phyloP scores from a whole-genome alignment of 176 grass and related monocot species.

The Eremochloa ophiuroides region DNA sequence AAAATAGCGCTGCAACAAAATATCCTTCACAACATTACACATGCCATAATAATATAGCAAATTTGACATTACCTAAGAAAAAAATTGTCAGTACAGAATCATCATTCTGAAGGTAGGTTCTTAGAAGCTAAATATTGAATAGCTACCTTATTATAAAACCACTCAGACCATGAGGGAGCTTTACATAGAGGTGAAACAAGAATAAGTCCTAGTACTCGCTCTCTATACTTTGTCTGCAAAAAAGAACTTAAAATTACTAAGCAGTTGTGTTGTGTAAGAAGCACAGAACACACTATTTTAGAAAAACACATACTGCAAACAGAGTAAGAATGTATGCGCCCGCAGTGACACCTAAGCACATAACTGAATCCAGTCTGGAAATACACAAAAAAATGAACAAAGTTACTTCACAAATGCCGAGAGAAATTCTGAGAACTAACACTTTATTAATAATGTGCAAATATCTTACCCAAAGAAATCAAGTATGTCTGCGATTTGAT shows the following conservation, averaged over 20 bases:
- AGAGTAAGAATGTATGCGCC: slow-evolving; percentile 97
- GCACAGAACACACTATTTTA: slow-evolving; percentile 16
- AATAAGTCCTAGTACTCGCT: slow-evolving; percentile 83
- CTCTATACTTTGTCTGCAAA: slow-evolving; percentile 76
- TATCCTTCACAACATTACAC: slow-evolving; percentile 88
- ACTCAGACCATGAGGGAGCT: slow-evolving; percentile 87
- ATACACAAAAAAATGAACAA: not conserved
- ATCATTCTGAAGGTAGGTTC: not conserved
- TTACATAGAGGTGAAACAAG: slow-evolving; percentile 93
- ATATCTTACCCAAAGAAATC: slow-evolving; percentile 90
- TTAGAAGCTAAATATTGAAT: not conserved
- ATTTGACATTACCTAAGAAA: slow-evolving; percentile 78
- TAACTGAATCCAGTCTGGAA: slow-evolving; percentile 77
- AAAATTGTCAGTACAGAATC: slow-evolving; percentile 21
- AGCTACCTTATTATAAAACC: slow-evolving; percentile 90
- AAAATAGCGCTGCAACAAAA: slow-evolving; percentile 89
- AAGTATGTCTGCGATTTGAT: slow-evolving; percentile 83
- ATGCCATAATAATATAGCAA: slow-evolving; percentile 95
- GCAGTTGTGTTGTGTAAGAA: slow-evolving; percentile 8
- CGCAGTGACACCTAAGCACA: slow-evolving; percentile 96
- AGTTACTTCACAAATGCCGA: slow-evolving; percentile 5
- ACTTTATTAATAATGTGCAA: not conserved
- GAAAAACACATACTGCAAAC: slow-evolving; percentile 67
- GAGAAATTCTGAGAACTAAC: not conserved
- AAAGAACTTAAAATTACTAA: slow-evolving; percentile 12